These are phyloP conservation scores for Xylaria venustula DNA, from an alignment of 495 filamentous ascomycete species.

Conservation along the genomic window DNA sequence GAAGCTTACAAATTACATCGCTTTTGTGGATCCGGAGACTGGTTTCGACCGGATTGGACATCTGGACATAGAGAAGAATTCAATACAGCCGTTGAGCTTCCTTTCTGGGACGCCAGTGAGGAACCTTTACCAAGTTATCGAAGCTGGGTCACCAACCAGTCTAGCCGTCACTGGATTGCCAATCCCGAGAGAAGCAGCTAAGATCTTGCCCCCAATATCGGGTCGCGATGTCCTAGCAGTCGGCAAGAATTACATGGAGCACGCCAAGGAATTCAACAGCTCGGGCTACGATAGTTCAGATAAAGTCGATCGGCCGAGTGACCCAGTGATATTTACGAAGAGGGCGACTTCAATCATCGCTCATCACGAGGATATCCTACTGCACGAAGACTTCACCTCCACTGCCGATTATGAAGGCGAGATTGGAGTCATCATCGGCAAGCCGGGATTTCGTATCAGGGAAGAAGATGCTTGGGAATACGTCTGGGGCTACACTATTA, in stretches of 20 bases:
- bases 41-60: conserved; percentile 44
- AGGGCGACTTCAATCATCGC: conserved; percentile 54
- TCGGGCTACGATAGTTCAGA: conserved; percentile 54
- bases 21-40: conserved; percentile 28
- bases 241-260: conserved; percentile 57
- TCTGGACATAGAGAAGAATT: conserved; percentile 36
- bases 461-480: conserved; percentile 49
- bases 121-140: conserved; percentile 52
- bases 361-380: conserved; percentile 34
- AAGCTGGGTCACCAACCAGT: conserved; percentile 32
- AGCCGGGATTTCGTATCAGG: conserved; percentile 43
- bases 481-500: conserved; percentile 58
- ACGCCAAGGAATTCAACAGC: conserved; percentile 33
- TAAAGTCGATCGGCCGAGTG: conserved; percentile 44
- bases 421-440: conserved; percentile 56
- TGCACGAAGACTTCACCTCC: conserved; percentile 49
- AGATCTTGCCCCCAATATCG: conserved; percentile 46
- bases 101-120: conserved; percentile 46
- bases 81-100: conserved; percentile 49
- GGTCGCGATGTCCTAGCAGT: conserved; percentile 54
- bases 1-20: conserved; percentile 34
- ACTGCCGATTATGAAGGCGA: conserved; percentile 58
- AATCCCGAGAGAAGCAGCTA: conserved; percentile 37
- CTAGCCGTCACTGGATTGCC: conserved; percentile 31
- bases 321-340: conserved; percentile 48